Percentiles rank a stretch among this genome's conserved stretches.
Evolutionary conservation across 768 basidiomycete species (phyloP).

Genomic region (Leccinum subgranulosum): DNA sequence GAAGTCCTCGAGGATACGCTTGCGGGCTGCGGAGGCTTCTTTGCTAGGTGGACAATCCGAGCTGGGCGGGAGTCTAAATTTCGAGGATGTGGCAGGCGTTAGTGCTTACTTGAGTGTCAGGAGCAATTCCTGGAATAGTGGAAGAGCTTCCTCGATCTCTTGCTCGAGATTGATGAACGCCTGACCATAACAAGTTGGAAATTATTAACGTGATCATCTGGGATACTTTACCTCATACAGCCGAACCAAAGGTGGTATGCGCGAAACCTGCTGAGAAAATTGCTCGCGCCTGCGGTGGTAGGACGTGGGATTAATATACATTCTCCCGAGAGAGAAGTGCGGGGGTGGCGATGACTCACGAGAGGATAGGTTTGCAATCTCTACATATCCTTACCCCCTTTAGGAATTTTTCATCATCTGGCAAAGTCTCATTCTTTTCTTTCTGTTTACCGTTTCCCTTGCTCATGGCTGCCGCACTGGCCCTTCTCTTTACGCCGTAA

Average conservation of each 20-base stretch:
- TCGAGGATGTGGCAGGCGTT: conserved; percentile 9
- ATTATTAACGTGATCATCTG: not conserved
- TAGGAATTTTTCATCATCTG: conserved; percentile 78
- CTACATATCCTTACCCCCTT: conserved; percentile 88
- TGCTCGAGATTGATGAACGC: conserved; percentile 72
- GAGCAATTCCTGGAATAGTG: conserved; percentile 85
- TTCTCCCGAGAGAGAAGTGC: not conserved
- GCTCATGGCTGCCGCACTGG: conserved; percentile 3
- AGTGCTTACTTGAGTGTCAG: conserved; percentile 56
- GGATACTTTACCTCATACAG: conserved; percentile 62
- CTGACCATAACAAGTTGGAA: conserved; percentile 31
- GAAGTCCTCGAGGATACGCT: conserved; percentile 81
- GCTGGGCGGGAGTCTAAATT: conserved; percentile 11
- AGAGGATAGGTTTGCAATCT: conserved; percentile 73
- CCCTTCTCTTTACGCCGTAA: conserved; percentile 68
- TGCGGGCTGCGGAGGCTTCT: conserved; percentile 69
- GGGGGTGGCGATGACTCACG: conserved; percentile 51
- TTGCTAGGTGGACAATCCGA: conserved; percentile 54
- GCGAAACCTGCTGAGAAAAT: conserved; percentile 60
- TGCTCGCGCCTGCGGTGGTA: conserved; percentile 63
- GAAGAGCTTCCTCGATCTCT: conserved; percentile 86
- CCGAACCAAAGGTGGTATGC: conserved; percentile 59
- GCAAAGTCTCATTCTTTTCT: conserved; percentile 37
- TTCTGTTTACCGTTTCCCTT: conserved; percentile 31
- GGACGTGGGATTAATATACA: not conserved